These are phyloP conservation scores for Bryoglossum gracile DNA, from an alignment of 495 filamentous ascomycete species.

Conservation along the genomic window DNA sequence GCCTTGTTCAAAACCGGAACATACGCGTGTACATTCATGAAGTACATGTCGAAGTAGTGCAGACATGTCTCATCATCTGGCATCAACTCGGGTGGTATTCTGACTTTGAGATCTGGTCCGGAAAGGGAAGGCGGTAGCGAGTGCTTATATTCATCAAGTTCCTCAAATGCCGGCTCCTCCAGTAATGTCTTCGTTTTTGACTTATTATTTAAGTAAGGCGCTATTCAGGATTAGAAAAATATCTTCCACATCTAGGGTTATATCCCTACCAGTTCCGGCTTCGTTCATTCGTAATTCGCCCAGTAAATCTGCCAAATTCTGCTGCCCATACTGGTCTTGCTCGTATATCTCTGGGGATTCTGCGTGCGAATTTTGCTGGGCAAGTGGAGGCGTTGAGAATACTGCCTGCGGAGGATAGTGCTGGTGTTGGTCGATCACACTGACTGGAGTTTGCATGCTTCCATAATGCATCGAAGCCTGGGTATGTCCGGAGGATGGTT, in stretches of 20 bases:
- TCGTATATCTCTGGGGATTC: conserved; percentile 45
- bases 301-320: conserved; percentile 70
- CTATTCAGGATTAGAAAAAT: conserved; percentile 34
- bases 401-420: conserved; percentile 33
- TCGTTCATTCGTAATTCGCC: conserved; percentile 86
- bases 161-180: conserved; percentile 72
- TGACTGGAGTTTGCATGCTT: conserved; percentile 37
- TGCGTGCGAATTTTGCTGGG: conserved; percentile 33
- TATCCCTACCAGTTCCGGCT: conserved; percentile 70
- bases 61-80: conserved; percentile 76
- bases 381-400: conserved; percentile 49
- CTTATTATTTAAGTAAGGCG: conserved; percentile 80
- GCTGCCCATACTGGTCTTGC: conserved; percentile 58
- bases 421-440: conserved; percentile 41
- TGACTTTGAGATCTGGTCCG: conserved; percentile 65
- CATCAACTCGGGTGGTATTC: conserved; percentile 93
- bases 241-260: neutral
- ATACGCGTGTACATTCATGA: conserved; percentile 88
- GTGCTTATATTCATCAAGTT: conserved; percentile 56
- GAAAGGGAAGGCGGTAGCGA: conserved; percentile 56
- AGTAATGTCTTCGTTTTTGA: conserved; percentile 48
- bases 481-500: conserved; percentile 31
- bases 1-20: conserved; percentile 85
- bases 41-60: conserved; percentile 89
- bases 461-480: conserved; percentile 43